Percentiles rank a stretch among this genome's conserved stretches.
These are phyloP conservation scores for Acanthamoeba triangularis DNA, from an alignment of 208 protist genomes.

Conservation along the genomic window DNA sequence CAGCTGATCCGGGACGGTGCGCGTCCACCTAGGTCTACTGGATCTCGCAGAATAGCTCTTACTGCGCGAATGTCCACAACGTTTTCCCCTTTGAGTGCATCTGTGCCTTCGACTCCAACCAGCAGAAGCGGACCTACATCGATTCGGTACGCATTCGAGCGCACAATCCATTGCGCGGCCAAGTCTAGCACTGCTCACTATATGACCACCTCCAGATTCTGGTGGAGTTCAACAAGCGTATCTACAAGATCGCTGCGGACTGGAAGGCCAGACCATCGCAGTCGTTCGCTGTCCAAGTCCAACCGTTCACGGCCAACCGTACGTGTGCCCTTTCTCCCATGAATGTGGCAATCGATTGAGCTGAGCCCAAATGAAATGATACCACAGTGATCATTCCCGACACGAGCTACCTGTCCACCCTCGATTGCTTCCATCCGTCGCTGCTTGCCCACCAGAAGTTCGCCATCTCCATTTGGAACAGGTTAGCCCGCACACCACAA, in stretches of 20 bases:
- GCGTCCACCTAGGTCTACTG: not conserved
- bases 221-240: constrained; percentile 29
- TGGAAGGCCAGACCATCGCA: not conserved
- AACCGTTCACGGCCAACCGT: constrained; percentile 41
- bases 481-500: not conserved
- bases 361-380: too few relatives aligned
- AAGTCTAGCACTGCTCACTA: not conserved
- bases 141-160: not conserved
- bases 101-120: constrained; percentile 32
- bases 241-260: constrained; percentile 32
- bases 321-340: not conserved
- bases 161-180: too few relatives aligned
- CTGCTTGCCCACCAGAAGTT: constrained; percentile 56
- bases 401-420: constrained; percentile 23
- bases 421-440: constrained; percentile 27
- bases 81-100: constrained; percentile 58
- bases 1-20: too few relatives aligned
- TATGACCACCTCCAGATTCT: not conserved
- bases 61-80: not conserved
- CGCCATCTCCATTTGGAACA: constrained; percentile 50
- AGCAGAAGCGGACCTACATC: constrained; percentile 13
- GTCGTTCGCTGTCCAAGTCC: constrained; percentile 17
- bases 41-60: not conserved
- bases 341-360: not conserved
- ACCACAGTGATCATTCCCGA: not conserved